phyloP scores from a whole-genome alignment of 495 filamentous ascomycete species.

The Tuber magnatum region DNA sequence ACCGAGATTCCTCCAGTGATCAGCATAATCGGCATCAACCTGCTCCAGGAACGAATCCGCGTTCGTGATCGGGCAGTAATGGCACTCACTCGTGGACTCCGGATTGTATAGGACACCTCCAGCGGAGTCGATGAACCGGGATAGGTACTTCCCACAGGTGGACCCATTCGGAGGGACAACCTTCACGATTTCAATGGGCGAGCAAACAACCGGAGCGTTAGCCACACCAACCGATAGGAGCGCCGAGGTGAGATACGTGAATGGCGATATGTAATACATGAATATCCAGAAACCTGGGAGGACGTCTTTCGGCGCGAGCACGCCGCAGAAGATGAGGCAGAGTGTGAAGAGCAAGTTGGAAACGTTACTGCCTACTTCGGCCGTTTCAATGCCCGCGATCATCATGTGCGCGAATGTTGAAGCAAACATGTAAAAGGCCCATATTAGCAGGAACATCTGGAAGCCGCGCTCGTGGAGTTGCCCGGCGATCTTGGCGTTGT shows the following conservation, averaged over 20 bases:
- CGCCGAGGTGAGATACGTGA: slow-evolving; percentile 57
- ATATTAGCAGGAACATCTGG: slow-evolving; percentile 43
- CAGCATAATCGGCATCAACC: slow-evolving; percentile 49
- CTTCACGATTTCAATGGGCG: slow-evolving; percentile 50
- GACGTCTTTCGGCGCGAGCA: slow-evolving; percentile 52
- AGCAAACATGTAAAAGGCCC: slow-evolving; percentile 66
- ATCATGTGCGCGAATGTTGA: slow-evolving; percentile 63
- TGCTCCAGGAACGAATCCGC: slow-evolving; percentile 54
- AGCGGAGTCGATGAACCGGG: slow-evolving; percentile 44
- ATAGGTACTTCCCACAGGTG: slow-evolving; percentile 51
- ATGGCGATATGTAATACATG: slow-evolving; percentile 63
- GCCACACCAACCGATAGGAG: slow-evolving; percentile 53
- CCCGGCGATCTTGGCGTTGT: slow-evolving; percentile 43
- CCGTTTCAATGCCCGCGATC: slow-evolving; percentile 68
- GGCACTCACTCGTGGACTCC: slow-evolving; percentile 47
- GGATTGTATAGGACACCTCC: slow-evolving; percentile 51
- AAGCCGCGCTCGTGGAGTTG: slow-evolving; percentile 58
- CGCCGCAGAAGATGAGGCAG: slow-evolving; percentile 58
- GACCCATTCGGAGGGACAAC: slow-evolving; percentile 47
- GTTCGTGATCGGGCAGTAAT: slow-evolving; percentile 53
- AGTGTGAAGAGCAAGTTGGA: slow-evolving; percentile 60
- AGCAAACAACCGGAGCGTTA: slow-evolving; percentile 50
- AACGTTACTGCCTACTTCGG: slow-evolving; percentile 58
- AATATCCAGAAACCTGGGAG: slow-evolving; percentile 61
- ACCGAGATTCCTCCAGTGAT: slow-evolving; percentile 60